phyloP scores from a whole-genome alignment of 2,329 filamentous ascomycete genomes.

The Alternaria novae-zelandiae region DNA sequence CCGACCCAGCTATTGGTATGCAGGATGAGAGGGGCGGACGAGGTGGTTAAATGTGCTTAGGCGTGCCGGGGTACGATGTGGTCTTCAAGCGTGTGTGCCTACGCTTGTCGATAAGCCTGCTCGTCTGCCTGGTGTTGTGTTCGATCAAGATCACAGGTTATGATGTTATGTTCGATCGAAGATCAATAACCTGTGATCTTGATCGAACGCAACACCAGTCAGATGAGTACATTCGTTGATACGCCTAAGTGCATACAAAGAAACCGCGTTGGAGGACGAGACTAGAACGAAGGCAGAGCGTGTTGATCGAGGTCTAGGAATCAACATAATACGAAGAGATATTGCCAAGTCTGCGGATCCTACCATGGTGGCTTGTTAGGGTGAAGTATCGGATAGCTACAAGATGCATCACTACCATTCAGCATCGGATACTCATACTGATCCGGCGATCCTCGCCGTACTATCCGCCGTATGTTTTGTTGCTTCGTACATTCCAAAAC shows the following conservation, averaged over 20 bases:
- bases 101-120: neutral
- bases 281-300: neutral
- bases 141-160: no score
- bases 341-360: neutral
- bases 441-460: neutral
- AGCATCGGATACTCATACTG: neutral
- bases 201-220: accelerated
- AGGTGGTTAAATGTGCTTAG: conserved; percentile 38
- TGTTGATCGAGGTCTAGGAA: neutral
- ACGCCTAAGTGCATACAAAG: neutral
- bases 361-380: neutral
- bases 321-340: neutral
- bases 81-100: neutral
- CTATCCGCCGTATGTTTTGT: neutral
- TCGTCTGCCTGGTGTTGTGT: neutral
- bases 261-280: neutral
- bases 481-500: neutral
- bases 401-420: neutral
- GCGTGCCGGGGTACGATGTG: neutral
- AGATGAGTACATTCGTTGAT: neutral
- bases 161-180: no score
- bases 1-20: conserved; percentile 57
- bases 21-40: conserved; percentile 58
- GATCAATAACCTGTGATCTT: neutral
- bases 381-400: neutral